Conservation (phyloP, 257 asterid species). For the Solanum paucissectum region DNA sequence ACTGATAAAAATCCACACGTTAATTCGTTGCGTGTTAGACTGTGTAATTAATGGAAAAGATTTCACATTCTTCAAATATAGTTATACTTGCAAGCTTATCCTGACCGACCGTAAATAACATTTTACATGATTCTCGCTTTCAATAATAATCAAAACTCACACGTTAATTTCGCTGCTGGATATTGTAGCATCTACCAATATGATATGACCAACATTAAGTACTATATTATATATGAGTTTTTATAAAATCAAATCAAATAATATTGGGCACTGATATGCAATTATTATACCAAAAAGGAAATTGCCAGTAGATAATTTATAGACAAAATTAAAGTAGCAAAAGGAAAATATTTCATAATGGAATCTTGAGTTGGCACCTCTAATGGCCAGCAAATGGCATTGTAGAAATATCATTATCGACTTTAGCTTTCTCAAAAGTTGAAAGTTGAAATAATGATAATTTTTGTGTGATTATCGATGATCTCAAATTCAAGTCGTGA, state of each 20-base stretch:
- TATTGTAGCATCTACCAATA: not conserved
- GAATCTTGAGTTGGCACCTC: slow-evolving; percentile 1
- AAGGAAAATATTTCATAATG: not conserved
- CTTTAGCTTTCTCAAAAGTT: not conserved
- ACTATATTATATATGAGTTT: no score
- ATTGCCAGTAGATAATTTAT: not conserved
- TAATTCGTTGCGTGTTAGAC: not conserved
- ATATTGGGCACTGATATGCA: not conserved
- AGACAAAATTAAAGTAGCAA: not conserved
- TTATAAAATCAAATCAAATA: not conserved
- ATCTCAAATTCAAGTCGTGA: not conserved
- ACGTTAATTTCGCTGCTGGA: not conserved
- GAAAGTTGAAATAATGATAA: not conserved
- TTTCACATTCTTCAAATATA: not conserved
- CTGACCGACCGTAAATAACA: not conserved
- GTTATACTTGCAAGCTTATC: not conserved
- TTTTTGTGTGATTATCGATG: not conserved
- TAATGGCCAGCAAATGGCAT: not conserved
- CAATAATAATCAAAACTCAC: not conserved
- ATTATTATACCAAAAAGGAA: not conserved
- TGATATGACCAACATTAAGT: not conserved
- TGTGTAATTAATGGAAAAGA: no score
- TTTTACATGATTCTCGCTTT: not conserved
- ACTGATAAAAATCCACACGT: not conserved
- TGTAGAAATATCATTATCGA: not conserved